These are phyloP conservation scores for Berberis vulgaris DNA, from an alignment of 164 flowering plant genomes.

Conservation along the genomic window DNA sequence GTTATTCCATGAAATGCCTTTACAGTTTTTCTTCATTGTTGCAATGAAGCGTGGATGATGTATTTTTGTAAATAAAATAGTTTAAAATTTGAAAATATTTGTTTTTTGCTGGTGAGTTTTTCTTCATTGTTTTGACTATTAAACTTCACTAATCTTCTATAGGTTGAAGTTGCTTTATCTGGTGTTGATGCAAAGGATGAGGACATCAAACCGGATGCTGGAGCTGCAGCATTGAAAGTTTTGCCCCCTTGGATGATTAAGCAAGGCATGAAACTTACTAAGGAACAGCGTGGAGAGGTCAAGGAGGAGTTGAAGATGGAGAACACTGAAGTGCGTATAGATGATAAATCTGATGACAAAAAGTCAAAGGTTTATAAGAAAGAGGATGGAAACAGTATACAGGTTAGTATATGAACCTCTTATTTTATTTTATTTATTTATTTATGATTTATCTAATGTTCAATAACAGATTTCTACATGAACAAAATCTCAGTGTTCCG, in stretches of 20 bases:
- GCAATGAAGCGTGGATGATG: too few species aligned
- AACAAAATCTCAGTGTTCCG: conserved; percentile 1
- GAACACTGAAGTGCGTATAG: conserved; percentile 23
- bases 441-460: not conserved
- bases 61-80: too few species aligned
- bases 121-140: not conserved
- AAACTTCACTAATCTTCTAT: conserved; percentile 18
- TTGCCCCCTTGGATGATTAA: conserved; percentile 99
- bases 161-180: conserved; percentile 88
- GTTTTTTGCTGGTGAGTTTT: not conserved
- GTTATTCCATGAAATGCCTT: too few species aligned
- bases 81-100: too few species aligned
- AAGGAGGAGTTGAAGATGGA: conserved; percentile 50
- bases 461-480: not conserved
- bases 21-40: too few species aligned
- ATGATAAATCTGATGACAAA: conserved; percentile 48
- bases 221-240: conserved; percentile 44
- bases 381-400: conserved; percentile 43
- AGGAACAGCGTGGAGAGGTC: conserved; percentile 78
- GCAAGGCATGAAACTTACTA: conserved; percentile 88
- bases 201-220: conserved; percentile 55
- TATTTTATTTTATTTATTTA: not conserved
- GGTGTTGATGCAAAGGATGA: conserved; percentile 52
- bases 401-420: conserved; percentile 27
- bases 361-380: conserved; percentile 31